These are phyloP conservation scores for Castanopsis chinensis DNA, from an alignment of 306 rosid species.

Conservation along the genomic window DNA sequence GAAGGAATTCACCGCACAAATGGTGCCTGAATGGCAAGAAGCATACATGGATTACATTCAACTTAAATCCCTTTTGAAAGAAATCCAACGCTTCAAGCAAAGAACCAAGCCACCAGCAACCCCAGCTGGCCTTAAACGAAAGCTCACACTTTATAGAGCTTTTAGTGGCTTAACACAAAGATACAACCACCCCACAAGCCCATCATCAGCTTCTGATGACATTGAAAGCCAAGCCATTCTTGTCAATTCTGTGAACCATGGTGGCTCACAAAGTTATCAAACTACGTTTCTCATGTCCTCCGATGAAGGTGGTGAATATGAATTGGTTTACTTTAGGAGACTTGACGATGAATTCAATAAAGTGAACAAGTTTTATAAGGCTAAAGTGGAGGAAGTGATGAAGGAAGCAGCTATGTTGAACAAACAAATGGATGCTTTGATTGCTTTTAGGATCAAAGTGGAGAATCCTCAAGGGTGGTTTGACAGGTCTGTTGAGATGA, in stretches of 20 bases:
- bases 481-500: slow-evolving; percentile 44
- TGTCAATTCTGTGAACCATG: slow-evolving; percentile 29
- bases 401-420: slow-evolving; percentile 55
- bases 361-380: slow-evolving; percentile 48
- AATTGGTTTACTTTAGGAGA: slow-evolving; percentile 50
- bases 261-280: slow-evolving; percentile 30
- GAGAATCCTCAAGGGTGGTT: slow-evolving; percentile 40
- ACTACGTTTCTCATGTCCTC: slow-evolving; percentile 51
- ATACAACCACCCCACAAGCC: slow-evolving; percentile 15
- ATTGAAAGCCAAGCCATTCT: slow-evolving; percentile 62
- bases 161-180: slow-evolving; percentile 67
- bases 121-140: slow-evolving; percentile 36
- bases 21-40: slow-evolving; percentile 78
- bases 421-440: slow-evolving; percentile 68
- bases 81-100: slow-evolving; percentile 26
- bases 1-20: slow-evolving; percentile 55
- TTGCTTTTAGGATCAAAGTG: slow-evolving; percentile 66
- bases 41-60: slow-evolving; percentile 65
- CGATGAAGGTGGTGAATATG: slow-evolving; percentile 65
- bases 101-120: slow-evolving; percentile 19
- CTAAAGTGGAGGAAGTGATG: slow-evolving; percentile 54
- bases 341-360: slow-evolving; percentile 65
- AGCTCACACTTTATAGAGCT: slow-evolving; percentile 53
- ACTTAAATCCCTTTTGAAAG: slow-evolving; percentile 51
- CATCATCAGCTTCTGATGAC: slow-evolving; percentile 21